Base-by-base conservation (phyloP, 495 filamentous ascomycete species). In the Recurvomyces mirabilis region DNA sequence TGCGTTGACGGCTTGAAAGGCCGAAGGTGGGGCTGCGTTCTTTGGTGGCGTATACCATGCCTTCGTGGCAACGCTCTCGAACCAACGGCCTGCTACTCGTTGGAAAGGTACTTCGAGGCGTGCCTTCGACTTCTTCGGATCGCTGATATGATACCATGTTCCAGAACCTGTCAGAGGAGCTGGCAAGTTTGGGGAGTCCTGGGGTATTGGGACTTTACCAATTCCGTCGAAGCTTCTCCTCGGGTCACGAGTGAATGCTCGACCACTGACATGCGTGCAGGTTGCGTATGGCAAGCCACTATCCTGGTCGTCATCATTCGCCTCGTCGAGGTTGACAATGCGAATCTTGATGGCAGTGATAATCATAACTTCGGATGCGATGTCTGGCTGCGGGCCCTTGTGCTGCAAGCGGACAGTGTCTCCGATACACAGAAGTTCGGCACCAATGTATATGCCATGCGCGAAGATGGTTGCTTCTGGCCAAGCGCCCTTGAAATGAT, bases 391-490 rank as follows among this genome's bases (percentile, higher is more conserved):
- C 5, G 41, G 37, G 18, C 54, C 47, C 20, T 56, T 56, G n/a
- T 35, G 46, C 13, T 67, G 63, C 1, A 81, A 53, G 12, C 74
- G 70, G 1, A 78, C 64, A 1, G 64, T 60, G 47, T 81, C 77
- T 3, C 68, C 69, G 15, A 73, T 54, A 10, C 63, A 48, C 1
- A 79, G 35, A 5, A 77, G 55, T 46, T 81, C 77, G 4, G 68
- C 47, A 0, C 77, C 77, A 1, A 80, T 52, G 43, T 66, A 81
- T 24, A 78, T 65, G 1, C 73, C 77, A 35, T 65, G 60, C 46
- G 68, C 70, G 38, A 62, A 64, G 26, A 79, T 64, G 0, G 54
- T 52, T 0, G 68, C 72, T 15, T 70, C 57, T 0, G 77, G 75
- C 72, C 73, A 79, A 20, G 40, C 58, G 3, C 75, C 77, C 32